phyloP scores from a whole-genome alignment of 2,329 filamentous ascomycete genomes.

The Curvularia verruculosa region DNA sequence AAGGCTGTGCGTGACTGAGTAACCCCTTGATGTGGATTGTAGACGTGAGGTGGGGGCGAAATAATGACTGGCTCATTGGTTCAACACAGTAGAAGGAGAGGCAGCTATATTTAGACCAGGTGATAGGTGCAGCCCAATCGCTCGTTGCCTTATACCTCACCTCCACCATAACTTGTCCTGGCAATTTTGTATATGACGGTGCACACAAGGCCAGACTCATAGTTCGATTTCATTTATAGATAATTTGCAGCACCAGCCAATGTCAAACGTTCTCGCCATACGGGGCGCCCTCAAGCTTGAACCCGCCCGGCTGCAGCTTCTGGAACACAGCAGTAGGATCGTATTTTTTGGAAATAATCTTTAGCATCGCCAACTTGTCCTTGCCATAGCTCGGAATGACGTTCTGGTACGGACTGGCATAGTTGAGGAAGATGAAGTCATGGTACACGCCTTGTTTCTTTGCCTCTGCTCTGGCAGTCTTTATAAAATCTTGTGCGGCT shows the following conservation, averaged over 20 bases:
- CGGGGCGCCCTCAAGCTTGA: conserved; percentile 29
- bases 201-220: background rate
- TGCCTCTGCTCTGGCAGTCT: conserved; percentile 25
- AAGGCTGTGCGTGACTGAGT: background rate
- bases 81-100: no score
- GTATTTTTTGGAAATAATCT: conserved; percentile 26
- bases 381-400: conserved; percentile 52
- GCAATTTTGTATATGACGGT: background rate
- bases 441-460: conserved; percentile 19
- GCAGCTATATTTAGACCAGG: background rate
- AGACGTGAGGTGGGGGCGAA: background rate
- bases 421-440: conserved; percentile 52
- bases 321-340: conserved; percentile 31
- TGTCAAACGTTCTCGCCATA: conserved; percentile 4
- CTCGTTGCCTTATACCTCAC: background rate
- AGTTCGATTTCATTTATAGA: no score
- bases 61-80: background rate
- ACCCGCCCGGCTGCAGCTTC: conserved; percentile 29
- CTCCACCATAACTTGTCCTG: background rate
- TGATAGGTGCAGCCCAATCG: background rate
- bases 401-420: conserved; percentile 53
- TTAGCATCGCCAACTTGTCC: conserved; percentile 39
- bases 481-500: conserved; percentile 24
- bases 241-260: background rate
- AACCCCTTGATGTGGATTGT: background rate